A percentile compares a stretch with the other conserved stretches of the same genome.
Evolutionary conservation across 768 basidiomycete species (phyloP).

Genomic region (Cystofilobasidium bisporidii): DNA sequence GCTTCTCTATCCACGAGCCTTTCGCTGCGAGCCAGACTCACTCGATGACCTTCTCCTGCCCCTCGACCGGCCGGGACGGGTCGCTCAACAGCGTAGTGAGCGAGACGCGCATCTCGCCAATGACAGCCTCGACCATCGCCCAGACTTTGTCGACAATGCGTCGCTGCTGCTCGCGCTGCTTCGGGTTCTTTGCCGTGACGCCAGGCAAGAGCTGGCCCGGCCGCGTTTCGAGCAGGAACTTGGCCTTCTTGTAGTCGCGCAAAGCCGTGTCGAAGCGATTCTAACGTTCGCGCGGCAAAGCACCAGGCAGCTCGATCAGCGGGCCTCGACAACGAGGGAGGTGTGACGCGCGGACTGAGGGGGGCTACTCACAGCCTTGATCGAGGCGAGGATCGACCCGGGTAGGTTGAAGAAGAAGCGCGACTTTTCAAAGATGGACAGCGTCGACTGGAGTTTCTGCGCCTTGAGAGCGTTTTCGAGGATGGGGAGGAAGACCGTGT

Average conservation of each 20-base stretch:
- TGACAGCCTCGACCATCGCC: conserved; percentile 86
- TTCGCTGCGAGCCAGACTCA: conserved; percentile 41
- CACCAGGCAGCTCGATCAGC: background rate
- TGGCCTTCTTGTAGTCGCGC: conserved; percentile 94
- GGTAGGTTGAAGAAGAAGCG: conserved; percentile 99
- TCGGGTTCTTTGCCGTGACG: conserved; percentile 38
- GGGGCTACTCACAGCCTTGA: conserved; percentile 67
- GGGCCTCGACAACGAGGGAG: too few species aligned
- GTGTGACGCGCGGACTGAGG: background rate
- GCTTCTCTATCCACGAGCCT: background rate
- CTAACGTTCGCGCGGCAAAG: conserved; percentile 41
- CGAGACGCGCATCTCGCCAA: conserved; percentile 75
- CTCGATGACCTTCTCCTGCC: conserved; percentile 97
- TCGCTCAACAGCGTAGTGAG: conserved; percentile 74
- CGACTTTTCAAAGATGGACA: conserved; percentile 89
- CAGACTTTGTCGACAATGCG: conserved; percentile 94
- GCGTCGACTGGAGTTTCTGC: conserved; percentile 78
- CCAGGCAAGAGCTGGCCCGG: conserved; percentile 72
- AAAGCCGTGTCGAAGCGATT: conserved; percentile 88
- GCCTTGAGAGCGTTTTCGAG: conserved; percentile 93
- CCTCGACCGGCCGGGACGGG: conserved; percentile 67
- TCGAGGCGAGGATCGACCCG: conserved; percentile 71
- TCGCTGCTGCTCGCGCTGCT: conserved; percentile 60
- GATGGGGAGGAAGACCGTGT: conserved; percentile 91
- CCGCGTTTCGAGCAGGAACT: conserved; percentile 77